These are phyloP conservation scores for Austroboletus niveus DNA, from an alignment of 1,284 basidiomycete genomes.

Conservation along the genomic window DNA sequence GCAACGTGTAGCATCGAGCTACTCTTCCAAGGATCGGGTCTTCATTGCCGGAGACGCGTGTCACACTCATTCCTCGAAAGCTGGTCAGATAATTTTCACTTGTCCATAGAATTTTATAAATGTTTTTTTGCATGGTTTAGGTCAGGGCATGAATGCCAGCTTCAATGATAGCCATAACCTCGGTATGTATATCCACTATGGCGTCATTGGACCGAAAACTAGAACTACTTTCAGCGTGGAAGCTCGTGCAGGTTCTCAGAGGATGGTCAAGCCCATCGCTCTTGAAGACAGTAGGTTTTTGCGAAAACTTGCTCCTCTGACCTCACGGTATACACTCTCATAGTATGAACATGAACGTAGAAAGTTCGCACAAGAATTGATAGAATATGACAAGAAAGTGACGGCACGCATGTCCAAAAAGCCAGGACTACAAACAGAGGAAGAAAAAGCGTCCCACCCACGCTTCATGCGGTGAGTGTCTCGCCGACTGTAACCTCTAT, in stretches of 20 bases:
- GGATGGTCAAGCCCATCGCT: conserved; percentile 48
- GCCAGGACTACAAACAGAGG: conserved; percentile 52
- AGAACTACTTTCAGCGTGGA: neutral
- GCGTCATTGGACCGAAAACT: too few relatives aligned
- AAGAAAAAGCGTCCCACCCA: conserved; percentile 62
- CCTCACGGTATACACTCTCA: neutral
- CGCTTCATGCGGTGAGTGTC: conserved; percentile 54
- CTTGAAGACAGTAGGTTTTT: conserved; percentile 60
- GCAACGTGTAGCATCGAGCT: neutral
- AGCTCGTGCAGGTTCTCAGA: neutral
- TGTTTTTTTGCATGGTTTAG: conserved; percentile 18
- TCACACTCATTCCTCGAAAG: neutral
- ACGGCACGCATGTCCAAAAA: conserved; percentile 77
- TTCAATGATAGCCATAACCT: conserved; percentile 83
- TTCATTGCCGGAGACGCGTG: neutral
- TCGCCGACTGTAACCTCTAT: neutral
- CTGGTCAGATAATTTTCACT: neutral
- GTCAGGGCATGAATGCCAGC: conserved; percentile 61
- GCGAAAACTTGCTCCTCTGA: neutral
- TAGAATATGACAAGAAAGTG: conserved; percentile 75
- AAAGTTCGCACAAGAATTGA: conserved; percentile 75
- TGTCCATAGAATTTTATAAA: neutral
- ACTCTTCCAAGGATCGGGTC: neutral
- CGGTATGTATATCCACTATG: neutral
- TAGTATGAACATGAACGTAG: conserved; percentile 67